phyloP scores from a whole-genome alignment of 1,284 basidiomycete genomes.

The Puccinia polysora region DNA sequence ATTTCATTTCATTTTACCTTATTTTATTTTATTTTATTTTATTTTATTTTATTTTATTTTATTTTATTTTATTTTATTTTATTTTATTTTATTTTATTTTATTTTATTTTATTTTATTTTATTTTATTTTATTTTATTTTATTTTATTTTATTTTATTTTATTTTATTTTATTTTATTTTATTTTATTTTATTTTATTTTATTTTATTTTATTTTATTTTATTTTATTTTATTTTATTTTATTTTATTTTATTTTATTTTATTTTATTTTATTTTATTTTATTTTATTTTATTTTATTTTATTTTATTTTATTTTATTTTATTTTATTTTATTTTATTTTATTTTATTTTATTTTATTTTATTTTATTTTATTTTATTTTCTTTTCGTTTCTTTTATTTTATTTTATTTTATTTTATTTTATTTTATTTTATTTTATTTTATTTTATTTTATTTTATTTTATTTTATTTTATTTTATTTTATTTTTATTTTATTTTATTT shows the following conservation, averaged over 20 bases:
- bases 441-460: neutral
- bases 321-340: neutral
- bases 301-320: neutral
- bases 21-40: neutral
- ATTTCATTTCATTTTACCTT: neutral
- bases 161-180: neutral
- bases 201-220: neutral
- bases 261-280: neutral
- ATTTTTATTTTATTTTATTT: neutral
- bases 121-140: neutral
- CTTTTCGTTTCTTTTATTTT: too few relatives aligned
- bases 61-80: neutral
- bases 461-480: neutral
- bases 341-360: neutral
- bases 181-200: neutral
- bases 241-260: neutral
- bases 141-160: neutral
- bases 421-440: neutral
- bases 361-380: too few relatives aligned
- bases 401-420: neutral
- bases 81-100: neutral
- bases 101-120: neutral
- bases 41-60: neutral
- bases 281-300: neutral
- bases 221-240: neutral